Evolutionary conservation across 805 yeast species (phyloP).

Genomic region (Yarrowia deformans): DNA sequence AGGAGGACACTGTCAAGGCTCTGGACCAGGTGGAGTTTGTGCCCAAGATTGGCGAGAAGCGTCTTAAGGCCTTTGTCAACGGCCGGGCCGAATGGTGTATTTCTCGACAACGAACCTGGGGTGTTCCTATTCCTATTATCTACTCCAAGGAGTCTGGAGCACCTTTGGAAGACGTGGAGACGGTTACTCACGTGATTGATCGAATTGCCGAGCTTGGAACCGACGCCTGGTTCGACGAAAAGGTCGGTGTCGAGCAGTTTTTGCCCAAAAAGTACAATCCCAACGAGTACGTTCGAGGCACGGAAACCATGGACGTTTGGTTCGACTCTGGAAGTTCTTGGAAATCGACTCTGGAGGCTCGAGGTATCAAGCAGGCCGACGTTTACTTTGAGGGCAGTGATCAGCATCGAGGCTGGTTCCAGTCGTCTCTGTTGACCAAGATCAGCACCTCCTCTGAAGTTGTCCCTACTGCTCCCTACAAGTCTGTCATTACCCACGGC

Average conservation of each 20-base stretch:
- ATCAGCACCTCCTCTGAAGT: slow-evolving; percentile 57
- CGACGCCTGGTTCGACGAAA: slow-evolving; percentile 79
- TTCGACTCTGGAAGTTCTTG: slow-evolving; percentile 96
- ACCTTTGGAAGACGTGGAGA: slow-evolving; percentile 64
- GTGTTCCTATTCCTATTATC: slow-evolving; percentile 94
- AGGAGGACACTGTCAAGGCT: slow-evolving; percentile 65
- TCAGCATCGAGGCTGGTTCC: slow-evolving; percentile 99
- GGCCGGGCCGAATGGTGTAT: slow-evolving; percentile 97
- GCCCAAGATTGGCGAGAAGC: slow-evolving; percentile 74
- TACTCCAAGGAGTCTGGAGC: slow-evolving; percentile 67
- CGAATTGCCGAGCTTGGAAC: slow-evolving; percentile 67
- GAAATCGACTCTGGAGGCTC: slow-evolving; percentile 55
- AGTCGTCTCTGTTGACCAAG: slow-evolving; percentile 84
- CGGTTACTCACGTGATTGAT: slow-evolving; percentile 64
- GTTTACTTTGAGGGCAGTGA: slow-evolving; percentile 97
- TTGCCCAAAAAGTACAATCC: slow-evolving; percentile 65
- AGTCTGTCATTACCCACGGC: slow-evolving; percentile 86
- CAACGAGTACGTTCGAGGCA: slow-evolving; percentile 63
- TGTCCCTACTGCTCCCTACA: slow-evolving; percentile 66
- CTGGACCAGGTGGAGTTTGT: slow-evolving; percentile 69
- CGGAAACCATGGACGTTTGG: slow-evolving; percentile 99
- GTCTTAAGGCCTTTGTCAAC: slow-evolving; percentile 74
- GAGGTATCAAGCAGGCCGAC: slow-evolving; percentile 62
- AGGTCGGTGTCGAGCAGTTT: slow-evolving; percentile 69
- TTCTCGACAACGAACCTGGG: slow-evolving; percentile 96